These are phyloP conservation scores for Cinnamomum chago DNA, from an alignment of 164 flowering plant genomes.

Conservation along the genomic window DNA sequence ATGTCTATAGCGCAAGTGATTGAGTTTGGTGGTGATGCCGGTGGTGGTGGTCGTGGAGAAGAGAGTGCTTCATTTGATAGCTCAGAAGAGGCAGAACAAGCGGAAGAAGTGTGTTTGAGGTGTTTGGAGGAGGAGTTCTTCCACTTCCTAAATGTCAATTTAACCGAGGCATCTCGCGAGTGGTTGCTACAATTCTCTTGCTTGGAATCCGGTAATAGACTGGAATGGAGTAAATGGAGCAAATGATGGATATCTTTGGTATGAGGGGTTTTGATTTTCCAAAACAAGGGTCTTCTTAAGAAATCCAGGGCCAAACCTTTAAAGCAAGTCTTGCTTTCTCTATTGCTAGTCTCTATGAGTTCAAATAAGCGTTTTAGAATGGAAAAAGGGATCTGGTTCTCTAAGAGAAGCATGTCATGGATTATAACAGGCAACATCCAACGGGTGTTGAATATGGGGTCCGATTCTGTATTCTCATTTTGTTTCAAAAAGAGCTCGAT, in stretches of 20 bases:
- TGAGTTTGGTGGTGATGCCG: neutral
- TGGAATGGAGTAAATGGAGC: constrained; percentile 6
- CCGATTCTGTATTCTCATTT: neutral
- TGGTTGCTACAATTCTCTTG: neutral
- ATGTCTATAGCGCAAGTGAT: neutral
- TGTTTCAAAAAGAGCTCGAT: too few relatives aligned
- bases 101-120: neutral
- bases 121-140: neutral
- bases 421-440: neutral
- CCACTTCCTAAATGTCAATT: neutral
- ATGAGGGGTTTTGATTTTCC: too few relatives aligned
- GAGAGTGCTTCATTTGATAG: neutral
- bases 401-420: constrained; percentile 3
- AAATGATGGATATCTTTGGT: neutral
- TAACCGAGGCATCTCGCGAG: neutral
- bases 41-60: neutral
- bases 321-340: neutral
- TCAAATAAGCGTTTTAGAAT: neutral
- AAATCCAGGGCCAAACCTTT: neutral
- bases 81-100: too few relatives aligned
- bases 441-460: neutral
- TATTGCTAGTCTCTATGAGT: neutral
- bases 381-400: constrained; percentile 11
- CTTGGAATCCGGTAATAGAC: neutral
- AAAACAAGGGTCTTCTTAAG: neutral